Evolutionary conservation across 169 alveolate species (phyloP), one percentile per base, ranked within the genome.

Genomic region (Eimeria necatrix): DNA sequence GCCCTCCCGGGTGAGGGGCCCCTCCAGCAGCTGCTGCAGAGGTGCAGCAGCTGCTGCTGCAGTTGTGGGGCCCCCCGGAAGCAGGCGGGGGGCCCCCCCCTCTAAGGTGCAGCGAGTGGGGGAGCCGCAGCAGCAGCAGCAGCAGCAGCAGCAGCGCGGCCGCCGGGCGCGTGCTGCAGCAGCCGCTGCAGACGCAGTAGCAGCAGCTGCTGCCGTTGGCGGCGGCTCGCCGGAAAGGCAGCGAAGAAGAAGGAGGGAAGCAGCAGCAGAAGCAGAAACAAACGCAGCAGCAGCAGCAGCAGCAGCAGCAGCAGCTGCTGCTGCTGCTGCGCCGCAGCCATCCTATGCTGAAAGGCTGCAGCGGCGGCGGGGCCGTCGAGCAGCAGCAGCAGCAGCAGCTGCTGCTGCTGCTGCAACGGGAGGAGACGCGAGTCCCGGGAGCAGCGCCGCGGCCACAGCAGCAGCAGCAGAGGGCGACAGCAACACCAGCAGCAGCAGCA

Each of bases 1-100:
- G 4, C 73, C 73, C 73, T 53, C 64, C 73, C 12, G 73, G n/a
- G 73, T 61, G 64, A 56, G 64, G 85, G 48, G 48, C 12, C 14
- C 85, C 8, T 74, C 85, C 16, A 41, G 85, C 7, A 24, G 60
- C 85, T 74, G 85, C 60, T 41, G 85, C 85, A 74, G 85, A 41
- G 83, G n/a, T 16, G 16, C 85, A 41, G 59, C 24, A 5, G 60
- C 14, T n/a, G 49, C 41, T 9, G 32, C 32, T 49, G 32, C 59
- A 18, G 85, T 49, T 3, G 56, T 8, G 26, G 85, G 85, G 59
- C 85, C n/a, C 60, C 24, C 85, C 32, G 81, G 22, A 10, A 32
- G 51, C 14, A 46, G 24, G 22, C 56, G 85, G n/a, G 60, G 60
- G 85, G 32, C 59, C 59, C 24, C 59, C 85, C 56, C 22, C 26